Evolutionary conservation across 73 alveolate species (phyloP).

Genomic region (Stentor coeruleus): DNA sequence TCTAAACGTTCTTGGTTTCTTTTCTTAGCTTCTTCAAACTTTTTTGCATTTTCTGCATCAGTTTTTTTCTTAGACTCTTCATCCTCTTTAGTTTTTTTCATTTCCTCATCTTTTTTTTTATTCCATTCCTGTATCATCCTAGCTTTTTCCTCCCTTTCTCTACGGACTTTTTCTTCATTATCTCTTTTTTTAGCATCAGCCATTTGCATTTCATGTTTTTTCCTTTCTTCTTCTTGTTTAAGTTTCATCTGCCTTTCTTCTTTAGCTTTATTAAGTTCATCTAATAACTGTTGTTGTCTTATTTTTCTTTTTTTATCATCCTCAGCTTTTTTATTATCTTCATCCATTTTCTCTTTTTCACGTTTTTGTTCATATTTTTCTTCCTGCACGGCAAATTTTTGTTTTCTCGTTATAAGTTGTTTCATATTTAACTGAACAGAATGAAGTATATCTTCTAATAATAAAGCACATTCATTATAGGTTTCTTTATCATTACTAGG

Average conservation of each 20-base stretch:
- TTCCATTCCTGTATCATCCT: background rate
- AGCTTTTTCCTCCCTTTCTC: conserved; percentile 17
- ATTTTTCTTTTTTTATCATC: conserved; percentile 1
- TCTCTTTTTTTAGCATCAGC: background rate
- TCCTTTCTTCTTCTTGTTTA: background rate
- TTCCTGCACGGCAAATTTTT: background rate
- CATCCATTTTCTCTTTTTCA: conserved; percentile 1
- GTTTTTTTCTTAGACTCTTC: background rate
- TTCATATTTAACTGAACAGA: background rate
- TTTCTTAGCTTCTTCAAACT: conserved; percentile 24
- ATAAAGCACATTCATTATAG: background rate
- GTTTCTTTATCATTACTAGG: background rate
- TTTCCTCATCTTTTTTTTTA: background rate
- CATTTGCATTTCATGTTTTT: background rate
- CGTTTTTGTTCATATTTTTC: conserved; percentile 1
- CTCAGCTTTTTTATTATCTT: conserved; percentile 7
- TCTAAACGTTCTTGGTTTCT: conserved; percentile 4
- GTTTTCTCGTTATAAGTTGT: background rate
- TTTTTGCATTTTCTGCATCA: background rate
- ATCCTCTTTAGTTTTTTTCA: background rate
- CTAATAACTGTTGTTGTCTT: conserved; percentile 16
- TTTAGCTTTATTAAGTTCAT: conserved; percentile 6
- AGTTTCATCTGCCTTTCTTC: conserved; percentile 12
- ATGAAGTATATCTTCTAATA: conserved; percentile 3
- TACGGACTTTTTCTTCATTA: background rate